Base-by-base conservation (phyloP, 345 rosid species). In the Ceriops tagal region DNA sequence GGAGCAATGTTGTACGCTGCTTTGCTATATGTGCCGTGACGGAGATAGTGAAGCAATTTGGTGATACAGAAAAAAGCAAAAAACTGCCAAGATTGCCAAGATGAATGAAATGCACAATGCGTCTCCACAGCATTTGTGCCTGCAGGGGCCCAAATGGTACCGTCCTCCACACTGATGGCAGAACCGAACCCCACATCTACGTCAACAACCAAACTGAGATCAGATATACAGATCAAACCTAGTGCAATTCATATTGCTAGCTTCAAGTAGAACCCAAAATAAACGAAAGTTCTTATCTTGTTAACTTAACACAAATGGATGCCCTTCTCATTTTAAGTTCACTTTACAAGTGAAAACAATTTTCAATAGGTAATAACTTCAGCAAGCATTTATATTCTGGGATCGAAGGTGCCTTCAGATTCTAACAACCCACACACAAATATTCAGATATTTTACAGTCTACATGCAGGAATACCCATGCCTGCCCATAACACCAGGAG, bases 151-250 rank as follows among this genome's bases (percentile, higher is more conserved):
- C 27, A 58, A 68, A 59, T 74, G 78, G 27, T 22, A 46, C 20
- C 73, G 51, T 10, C 73, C 78, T 63, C 78, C 78, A 31, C 78
- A 75, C 37, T 69, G 53, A 32, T 75, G 73, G 66, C 78, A 75
- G 58, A 75, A 75, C 16, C 53, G 73, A 64, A 58, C 70, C 1
- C 78, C 78, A 1, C 78, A 75, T 52, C 78, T 75, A 65, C 78
- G 64, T 58, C 46, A 3, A 60, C 26, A 26, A 20, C 20, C 21
- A 47, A 46, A 28, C 18, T 28, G 8, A 52, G 1, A 61, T 35
- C 67, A 62, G 35, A 35, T 18, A 62, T 26, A 49, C 24, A 22
- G 24, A 60, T 49, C 65, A n/a, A 2, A 28, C 11, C 7, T 27
- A 20, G n/a, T 47, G 7, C 24, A 39, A 35, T 6, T 24, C 10